Base-by-base conservation (phyloP, 176 grass and related monocot genomes). In the Pharus latifolius region DNA sequence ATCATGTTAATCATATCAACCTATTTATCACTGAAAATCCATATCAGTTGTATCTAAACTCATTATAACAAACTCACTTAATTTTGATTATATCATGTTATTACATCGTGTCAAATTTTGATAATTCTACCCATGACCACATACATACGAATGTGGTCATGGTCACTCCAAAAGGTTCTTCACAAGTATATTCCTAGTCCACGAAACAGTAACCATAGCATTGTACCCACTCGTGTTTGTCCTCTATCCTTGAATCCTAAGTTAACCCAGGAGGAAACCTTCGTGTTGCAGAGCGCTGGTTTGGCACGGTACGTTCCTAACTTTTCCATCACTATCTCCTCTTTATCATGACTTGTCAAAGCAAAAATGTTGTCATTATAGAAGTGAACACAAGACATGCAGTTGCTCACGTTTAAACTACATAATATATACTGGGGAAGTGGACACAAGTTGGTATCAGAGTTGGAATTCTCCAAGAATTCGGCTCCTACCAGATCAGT, bases 391-490 rank as follows among this genome's bases (percentile, higher is more conserved):
- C 9, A 41, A 42, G 47, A 52, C 10, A 29, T 5, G 24, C 31
- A 52, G 5, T 20, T 38, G 33, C 16, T 24, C 19, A 13, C 32
- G 58, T 51, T 18, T 49, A 26, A 20, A 15, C 43, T 27, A 42
- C 19, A 11, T 2, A 11, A 12, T 29, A 30, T 14, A 38, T 9
- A 38, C 8, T 38, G 35, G 15, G 1, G 14, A 14, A 65, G 12
- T 11, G 20, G 43, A 34, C 0, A 12, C 23, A 56, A 19, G 35
- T 28, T 30, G 46, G 16, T 14, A 28, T 49, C 32, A 53, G 73
- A 64, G 59, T 22, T 76, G 2, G 34, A 76, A 43, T 65, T 54
- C 60, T 53, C 32, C 47, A 65, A 76, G 73, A 53, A 35, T 76
- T 16, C 12, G 60, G 24, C 47, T 29, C 3, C 58, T 3, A 2